A percentile compares a stretch with the other conserved stretches of the same genome.
phyloP scores from a whole-genome alignment of 2,329 filamentous ascomycete genomes.

The Tolypocladium tropicale region DNA sequence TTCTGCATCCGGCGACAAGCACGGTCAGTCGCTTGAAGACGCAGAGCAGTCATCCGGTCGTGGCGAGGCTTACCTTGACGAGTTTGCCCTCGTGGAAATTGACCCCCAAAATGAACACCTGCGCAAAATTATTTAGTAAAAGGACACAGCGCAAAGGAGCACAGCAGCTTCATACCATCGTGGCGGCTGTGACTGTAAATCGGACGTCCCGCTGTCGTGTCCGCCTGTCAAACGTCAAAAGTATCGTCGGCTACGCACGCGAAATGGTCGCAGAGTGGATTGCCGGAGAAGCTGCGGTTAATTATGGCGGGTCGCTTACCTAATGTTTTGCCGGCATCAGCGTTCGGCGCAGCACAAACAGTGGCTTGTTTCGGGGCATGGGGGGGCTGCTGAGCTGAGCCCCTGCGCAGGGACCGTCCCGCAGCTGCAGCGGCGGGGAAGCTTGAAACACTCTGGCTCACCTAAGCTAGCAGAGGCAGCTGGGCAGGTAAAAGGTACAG shows the following conservation, averaged over 20 bases:
- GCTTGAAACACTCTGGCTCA: slow-evolving; percentile 5
- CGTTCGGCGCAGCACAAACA: not conserved
- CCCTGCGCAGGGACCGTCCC: not conserved
- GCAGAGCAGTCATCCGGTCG: not conserved
- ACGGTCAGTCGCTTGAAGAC: not conserved
- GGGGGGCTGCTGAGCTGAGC: too few relatives aligned
- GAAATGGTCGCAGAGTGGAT: not conserved
- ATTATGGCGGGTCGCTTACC: slow-evolving; percentile 3
- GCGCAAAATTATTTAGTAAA: not conserved
- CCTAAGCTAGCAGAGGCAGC: not conserved
- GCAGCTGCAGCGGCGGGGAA: slow-evolving; percentile 6
- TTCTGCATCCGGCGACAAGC: slow-evolving; percentile 31
- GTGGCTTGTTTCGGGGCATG: not conserved
- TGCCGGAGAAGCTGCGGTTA: slow-evolving; percentile 18
- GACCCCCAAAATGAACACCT: slow-evolving; percentile 80
- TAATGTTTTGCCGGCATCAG: not conserved
- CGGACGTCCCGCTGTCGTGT: not conserved
- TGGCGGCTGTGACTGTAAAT: not conserved
- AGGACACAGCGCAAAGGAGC: too few relatives aligned
- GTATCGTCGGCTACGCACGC: not conserved
- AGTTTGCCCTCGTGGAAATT: slow-evolving; percentile 78
- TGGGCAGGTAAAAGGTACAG: slow-evolving; percentile 8
- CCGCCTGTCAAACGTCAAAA: not conserved
- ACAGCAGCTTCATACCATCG: slow-evolving; percentile 7
- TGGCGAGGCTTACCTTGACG: slow-evolving; percentile 54